Evolutionary conservation across 225 moss, liverwort and hornwort genomes (phyloP).

Genomic region (Pleurozium schreberi): DNA sequence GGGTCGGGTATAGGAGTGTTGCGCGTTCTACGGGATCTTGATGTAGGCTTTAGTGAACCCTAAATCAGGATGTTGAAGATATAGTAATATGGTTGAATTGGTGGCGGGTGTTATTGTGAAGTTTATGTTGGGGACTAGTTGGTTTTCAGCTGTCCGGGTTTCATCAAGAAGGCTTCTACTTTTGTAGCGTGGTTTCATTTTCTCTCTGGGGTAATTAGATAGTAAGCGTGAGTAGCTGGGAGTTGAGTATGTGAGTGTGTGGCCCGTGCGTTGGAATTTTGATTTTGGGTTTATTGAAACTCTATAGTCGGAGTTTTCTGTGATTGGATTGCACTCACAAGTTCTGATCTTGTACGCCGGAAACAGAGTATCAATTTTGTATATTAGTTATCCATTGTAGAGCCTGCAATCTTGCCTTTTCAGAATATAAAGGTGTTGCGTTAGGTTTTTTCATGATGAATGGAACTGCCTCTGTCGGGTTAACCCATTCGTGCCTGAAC

Average conservation of each 20-base stretch:
- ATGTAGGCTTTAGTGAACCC: background rate
- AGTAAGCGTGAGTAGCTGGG: background rate
- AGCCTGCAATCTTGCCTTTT: background rate
- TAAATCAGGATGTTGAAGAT: background rate
- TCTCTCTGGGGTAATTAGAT: background rate
- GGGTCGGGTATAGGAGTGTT: background rate
- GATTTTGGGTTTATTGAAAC: background rate
- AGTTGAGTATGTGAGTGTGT: background rate
- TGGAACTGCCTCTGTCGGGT: background rate
- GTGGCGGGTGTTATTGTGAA: background rate
- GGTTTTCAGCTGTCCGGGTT: background rate
- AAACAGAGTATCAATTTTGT: background rate
- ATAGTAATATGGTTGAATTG: background rate
- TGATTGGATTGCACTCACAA: background rate
- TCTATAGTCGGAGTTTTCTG: background rate
- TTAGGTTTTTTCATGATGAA: background rate
- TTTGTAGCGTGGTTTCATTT: background rate
- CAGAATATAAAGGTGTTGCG: background rate
- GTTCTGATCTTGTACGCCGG: background rate
- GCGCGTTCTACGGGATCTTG: background rate
- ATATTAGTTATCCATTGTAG: background rate
- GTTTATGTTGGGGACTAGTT: background rate
- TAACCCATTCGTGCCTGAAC: background rate
- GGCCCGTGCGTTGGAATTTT: background rate
- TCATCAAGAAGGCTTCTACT: background rate